Evolutionary conservation across 2,329 filamentous ascomycete genomes (phyloP), one percentile per base, ranked within the genome.

Genomic region (Pyrenochaeta sp.): DNA sequence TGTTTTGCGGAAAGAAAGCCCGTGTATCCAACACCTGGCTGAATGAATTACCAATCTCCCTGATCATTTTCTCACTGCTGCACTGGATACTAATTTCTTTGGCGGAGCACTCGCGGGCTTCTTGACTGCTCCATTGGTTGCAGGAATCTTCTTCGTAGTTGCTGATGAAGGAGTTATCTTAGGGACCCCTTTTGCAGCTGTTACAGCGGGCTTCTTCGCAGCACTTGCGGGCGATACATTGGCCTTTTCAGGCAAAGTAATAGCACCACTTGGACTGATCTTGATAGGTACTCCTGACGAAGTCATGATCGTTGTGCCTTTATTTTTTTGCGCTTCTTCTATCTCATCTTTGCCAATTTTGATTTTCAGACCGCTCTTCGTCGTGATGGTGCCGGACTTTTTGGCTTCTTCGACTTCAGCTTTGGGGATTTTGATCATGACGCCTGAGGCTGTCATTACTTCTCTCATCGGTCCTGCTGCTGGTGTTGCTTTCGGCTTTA

Each of bases 341-440:
- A 67, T 58, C 3, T 69, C 65, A 2, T 64, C 53, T 22, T 67
- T 66, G 7, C 53, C 61, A 1, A 70, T 39, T n/a, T 60, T 65
- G 34, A 71, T 58, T 8, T 48, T 50, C 6, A 67, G 47, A 0
- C 68, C 68, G 14, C 60, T 65, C 7, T 60, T 59, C 20, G 64
- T 63, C 4, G 59, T 61, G 7, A 69, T 45, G 0, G 58, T 68
- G 7, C 60, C 59, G 2, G 61, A 61, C 29, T 63, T 63, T 44
- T 67, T 69, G 2, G 58, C 65, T n/a, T 65, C 51, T 35, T 67
- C 58, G 3, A 68, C 59, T 11, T 63, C 37, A 2, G 58, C 22
- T 13, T 60, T 60, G 1, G 68, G 64, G 7, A 71, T 51, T 35
- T 69, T 69, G 54, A 69, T 68, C 6, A 50, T 61, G 6, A 71